Percentiles rank a stretch among this genome's conserved stretches.
phyloP scores from a whole-genome alignment of 495 filamentous ascomycete species.

The Bacidia gigantensis region DNA sequence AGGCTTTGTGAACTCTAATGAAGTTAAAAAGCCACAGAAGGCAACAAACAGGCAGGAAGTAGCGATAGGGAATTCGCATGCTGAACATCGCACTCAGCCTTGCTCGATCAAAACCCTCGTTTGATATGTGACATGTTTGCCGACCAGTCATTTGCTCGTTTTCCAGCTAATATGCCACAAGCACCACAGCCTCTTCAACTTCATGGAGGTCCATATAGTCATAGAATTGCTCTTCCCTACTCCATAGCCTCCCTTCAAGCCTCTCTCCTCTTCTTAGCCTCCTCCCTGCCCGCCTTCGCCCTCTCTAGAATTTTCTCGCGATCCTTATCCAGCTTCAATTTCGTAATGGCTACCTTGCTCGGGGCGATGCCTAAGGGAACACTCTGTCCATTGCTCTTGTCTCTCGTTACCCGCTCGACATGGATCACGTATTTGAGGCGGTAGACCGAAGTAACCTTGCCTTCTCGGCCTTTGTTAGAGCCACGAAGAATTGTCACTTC shows the following conservation, averaged over 20 bases:
- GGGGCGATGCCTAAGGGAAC: conserved; percentile 82
- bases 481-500: conserved; percentile 83
- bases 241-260: conserved; percentile 1
- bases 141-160: too few species aligned
- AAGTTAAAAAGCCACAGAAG: neutral
- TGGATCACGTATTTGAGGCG: conserved; percentile 93
- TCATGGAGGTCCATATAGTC: too few species aligned
- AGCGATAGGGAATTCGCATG: neutral
- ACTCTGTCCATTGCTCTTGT: conserved; percentile 87
- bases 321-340: conserved; percentile 97
- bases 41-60: neutral
- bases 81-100: neutral
- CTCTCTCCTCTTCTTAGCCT: conserved; percentile 13
- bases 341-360: conserved; percentile 89
- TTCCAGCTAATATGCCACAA: too few species aligned
- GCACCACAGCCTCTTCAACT: too few species aligned
- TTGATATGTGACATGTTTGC: neutral
- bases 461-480: conserved; percentile 80
- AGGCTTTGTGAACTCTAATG: neutral
- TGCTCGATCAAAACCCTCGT: neutral
- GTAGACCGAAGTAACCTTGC: conserved; percentile 85
- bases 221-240: neutral
- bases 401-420: conserved; percentile 79
- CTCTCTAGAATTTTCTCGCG: conserved; percentile 87
- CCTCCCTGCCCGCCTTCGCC: conserved; percentile 61